Conservation (phyloP, 2,329 filamentous ascomycete species). For the Alternaria tenuissima region DNA sequence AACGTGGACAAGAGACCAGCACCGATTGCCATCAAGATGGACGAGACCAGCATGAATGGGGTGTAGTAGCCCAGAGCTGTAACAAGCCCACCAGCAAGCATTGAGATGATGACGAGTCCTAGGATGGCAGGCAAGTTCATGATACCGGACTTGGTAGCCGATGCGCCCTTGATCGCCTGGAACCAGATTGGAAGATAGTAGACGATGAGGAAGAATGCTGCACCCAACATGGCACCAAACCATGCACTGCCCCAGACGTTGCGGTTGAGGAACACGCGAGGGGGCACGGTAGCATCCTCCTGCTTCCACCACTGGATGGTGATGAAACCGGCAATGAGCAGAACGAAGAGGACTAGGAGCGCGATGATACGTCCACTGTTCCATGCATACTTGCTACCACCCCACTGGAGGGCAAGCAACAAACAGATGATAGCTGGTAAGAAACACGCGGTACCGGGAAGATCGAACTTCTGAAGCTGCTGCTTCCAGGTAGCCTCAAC, state of each 20-base stretch:
- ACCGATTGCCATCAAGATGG: constrained; percentile 56
- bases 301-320: constrained; percentile 55
- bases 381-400: constrained; percentile 59
- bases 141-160: constrained; percentile 58
- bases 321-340: constrained; percentile 55
- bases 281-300: constrained; percentile 57
- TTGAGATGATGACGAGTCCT: constrained; percentile 54
- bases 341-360: constrained; percentile 55
- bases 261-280: constrained; percentile 56
- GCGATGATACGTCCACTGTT: constrained; percentile 56
- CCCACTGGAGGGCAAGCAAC: constrained; percentile 61
- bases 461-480: constrained; percentile 57
- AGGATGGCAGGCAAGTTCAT: constrained; percentile 59
- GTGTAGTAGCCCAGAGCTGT: constrained; percentile 59
- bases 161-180: constrained; percentile 59
- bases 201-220: constrained; percentile 54
- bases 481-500: constrained; percentile 45
- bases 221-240: constrained; percentile 55
- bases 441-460: constrained; percentile 55
- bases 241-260: constrained; percentile 54
- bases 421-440: constrained; percentile 59
- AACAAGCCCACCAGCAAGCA: constrained; percentile 51
- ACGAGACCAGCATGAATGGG: constrained; percentile 56
- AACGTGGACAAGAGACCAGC: constrained; percentile 58
- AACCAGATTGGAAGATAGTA: constrained; percentile 60